Percentiles rank a stretch among this genome's conserved stretches.
phyloP scores from a whole-genome alignment of 208 protist genomes.

The Angomonas ambiguus region DNA sequence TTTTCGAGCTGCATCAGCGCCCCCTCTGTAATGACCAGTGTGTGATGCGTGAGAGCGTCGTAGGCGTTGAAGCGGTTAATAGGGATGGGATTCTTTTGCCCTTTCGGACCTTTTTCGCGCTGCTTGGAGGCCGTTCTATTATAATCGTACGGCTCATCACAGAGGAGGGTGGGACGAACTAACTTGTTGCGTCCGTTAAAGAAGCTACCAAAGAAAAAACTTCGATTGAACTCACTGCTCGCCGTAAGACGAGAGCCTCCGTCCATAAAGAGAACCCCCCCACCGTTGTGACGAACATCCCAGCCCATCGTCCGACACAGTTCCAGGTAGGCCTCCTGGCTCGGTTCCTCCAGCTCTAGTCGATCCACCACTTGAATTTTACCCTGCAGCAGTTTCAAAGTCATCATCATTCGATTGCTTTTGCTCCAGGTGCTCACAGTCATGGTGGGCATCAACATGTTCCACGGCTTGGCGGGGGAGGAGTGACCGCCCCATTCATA shows the following conservation, averaged over 20 bases:
- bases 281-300: slow-evolving; percentile 87
- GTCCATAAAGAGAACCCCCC: slow-evolving; percentile 89
- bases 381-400: slow-evolving; percentile 87
- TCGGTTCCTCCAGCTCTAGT: slow-evolving; percentile 75
- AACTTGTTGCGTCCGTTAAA: slow-evolving; percentile 90
- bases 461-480: slow-evolving; percentile 86
- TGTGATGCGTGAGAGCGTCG: slow-evolving; percentile 80
- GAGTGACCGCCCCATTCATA: slow-evolving; percentile 79
- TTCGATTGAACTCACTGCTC: slow-evolving; percentile 78
- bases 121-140: slow-evolving; percentile 76
- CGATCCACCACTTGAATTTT: slow-evolving; percentile 83
- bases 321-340: slow-evolving; percentile 70
- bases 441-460: slow-evolving; percentile 89
- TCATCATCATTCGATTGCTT: slow-evolving; percentile 86
- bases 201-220: slow-evolving; percentile 90
- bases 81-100: slow-evolving; percentile 88
- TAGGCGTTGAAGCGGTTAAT: slow-evolving; percentile 91
- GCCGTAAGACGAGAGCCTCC: slow-evolving; percentile 84
- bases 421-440: slow-evolving; percentile 81
- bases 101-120: slow-evolving; percentile 74
- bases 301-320: slow-evolving; percentile 83
- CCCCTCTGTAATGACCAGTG: slow-evolving; percentile 86
- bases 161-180: slow-evolving; percentile 81
- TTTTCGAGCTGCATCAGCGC: slow-evolving; percentile 86
- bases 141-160: slow-evolving; percentile 86